A percentile compares a stretch with the other conserved stretches of the same genome.
phyloP scores from a whole-genome alignment of 1,139 yeast species.

The Kodamaea ohmeri region DNA sequence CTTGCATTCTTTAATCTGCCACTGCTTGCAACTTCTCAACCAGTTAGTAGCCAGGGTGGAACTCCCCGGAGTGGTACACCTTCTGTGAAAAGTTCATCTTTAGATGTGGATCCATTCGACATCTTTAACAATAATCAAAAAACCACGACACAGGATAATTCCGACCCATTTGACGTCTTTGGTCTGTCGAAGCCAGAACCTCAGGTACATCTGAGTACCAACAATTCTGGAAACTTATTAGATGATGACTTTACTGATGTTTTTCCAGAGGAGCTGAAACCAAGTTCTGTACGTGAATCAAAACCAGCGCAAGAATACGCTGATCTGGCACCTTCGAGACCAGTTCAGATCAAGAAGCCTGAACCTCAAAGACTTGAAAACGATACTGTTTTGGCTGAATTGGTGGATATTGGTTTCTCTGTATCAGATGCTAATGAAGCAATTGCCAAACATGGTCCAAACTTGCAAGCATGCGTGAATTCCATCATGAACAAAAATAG shows the following conservation, averaged over 20 bases:
- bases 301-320: too few species aligned
- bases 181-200: too few species aligned
- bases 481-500: constrained; percentile 49
- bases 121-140: constrained; percentile 6
- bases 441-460: constrained; percentile 52
- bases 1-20: constrained; percentile 4
- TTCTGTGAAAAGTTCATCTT: too few species aligned
- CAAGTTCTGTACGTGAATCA: too few species aligned
- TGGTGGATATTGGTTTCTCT: constrained; percentile 78
- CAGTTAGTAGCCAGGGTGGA: constrained; percentile 1
- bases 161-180: constrained; percentile 23
- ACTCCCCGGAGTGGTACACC: constrained; percentile 5
- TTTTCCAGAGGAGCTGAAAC: constrained; percentile 1
- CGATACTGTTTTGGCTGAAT: constrained; percentile 59
- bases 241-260: constrained; percentile 47
- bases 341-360: too few species aligned
- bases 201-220: not conserved
- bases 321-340: too few species aligned
- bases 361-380: constrained; percentile 8
- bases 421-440: constrained; percentile 62
- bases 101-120: constrained; percentile 15
- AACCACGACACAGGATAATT: constrained; percentile 1
- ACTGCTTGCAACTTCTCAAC: constrained; percentile 1
- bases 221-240: constrained; percentile 19
- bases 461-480: constrained; percentile 66